Evolutionary conservation across 164 flowering plant species (phyloP), one percentile per base, ranked within the genome.

Genomic region (Magnolia kwangsiensis): DNA sequence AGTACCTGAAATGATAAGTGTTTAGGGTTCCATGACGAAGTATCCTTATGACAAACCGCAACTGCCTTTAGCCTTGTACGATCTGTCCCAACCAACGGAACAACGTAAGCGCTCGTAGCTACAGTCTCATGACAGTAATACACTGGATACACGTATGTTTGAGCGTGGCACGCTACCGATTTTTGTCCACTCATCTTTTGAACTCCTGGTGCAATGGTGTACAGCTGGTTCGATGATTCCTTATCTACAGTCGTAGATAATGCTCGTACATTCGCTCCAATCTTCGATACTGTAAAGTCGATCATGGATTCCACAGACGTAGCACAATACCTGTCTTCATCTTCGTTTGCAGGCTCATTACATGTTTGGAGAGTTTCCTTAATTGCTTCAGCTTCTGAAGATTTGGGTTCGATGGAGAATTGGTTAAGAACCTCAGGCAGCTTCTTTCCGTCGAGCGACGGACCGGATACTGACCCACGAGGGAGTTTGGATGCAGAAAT

Each of bases 271-370:
- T 76, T 51, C 4, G 51, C 14, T 2, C 86, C 84, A 19, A 84
- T 71, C 67, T 75, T 80, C 9, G 83, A 68, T 14, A 68, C 75
- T 70, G 80, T 75, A 68, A 80, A 84, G 64, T 82, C 84, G 50
- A 84, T 31, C 86, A 84, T 84, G 8, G 84, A 80, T 73, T 84
- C 84, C 19, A 82, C 20, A 3, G 86, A 84, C 1, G 84, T 84
- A 45, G 83, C 84, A 31, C 84, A 84, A 31, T 27, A 67, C 75
- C 78, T 82, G 31, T 74, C 81, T 75, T 84, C 84, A 1, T 81
- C 83, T 37, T 74, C 74, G 1, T 24, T 49, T 1, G 84, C 78
- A 2, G 86, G 82, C 65, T 68, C 71, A 72, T 79, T 83, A 69
- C 87, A 83, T 37, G 74, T 75, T 59, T 71, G 14, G n/a, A 85